A percentile compares a stretch with the other conserved stretches of the same genome.
Evolutionary conservation across 345 rosid species (phyloP).

Genomic region (Dipteronia dyeriana): DNA sequence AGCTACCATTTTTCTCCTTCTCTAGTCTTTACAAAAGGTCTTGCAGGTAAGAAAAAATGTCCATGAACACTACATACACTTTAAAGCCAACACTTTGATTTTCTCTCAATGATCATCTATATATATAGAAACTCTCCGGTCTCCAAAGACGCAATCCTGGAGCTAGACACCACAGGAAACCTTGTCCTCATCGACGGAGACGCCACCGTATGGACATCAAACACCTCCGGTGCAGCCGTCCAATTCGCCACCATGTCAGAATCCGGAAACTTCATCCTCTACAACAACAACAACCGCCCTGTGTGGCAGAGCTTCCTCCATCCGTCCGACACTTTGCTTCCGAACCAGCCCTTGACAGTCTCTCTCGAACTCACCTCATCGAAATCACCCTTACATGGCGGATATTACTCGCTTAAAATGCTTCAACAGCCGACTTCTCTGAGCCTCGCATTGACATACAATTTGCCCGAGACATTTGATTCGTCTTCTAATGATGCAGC

Average conservation of each 20-base stretch:
- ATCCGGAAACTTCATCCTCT: conserved; percentile 81
- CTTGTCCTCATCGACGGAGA: conserved; percentile 60
- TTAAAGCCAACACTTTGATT: conserved; percentile 11
- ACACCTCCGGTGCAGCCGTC: conserved; percentile 61
- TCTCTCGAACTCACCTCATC: conserved; percentile 66
- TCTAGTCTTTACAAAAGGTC: conserved; percentile 37
- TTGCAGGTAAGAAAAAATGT: conserved; percentile 31
- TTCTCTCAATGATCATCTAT: conserved; percentile 50
- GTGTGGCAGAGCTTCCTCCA: conserved; percentile 82
- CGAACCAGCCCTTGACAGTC: conserved; percentile 77
- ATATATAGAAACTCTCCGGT: conserved; percentile 79
- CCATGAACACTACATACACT: no score
- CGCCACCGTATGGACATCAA: conserved; percentile 65
- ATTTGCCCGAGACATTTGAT: conserved; percentile 29
- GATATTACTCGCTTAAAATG: conserved; percentile 82
- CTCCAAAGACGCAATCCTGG: conserved; percentile 63
- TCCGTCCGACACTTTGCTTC: conserved; percentile 85
- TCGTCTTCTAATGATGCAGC: conserved; percentile 24
- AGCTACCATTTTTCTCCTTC: conserved; percentile 11
- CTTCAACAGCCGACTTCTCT: conserved; percentile 81
- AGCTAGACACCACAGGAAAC: conserved; percentile 73
- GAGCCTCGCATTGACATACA: conserved; percentile 80
- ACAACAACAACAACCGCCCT: conserved; percentile 28
- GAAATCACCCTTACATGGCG: conserved; percentile 44
- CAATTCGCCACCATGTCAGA: conserved; percentile 62